A percentile compares a stretch with the other conserved stretches of the same genome.
Conservation (phyloP, 2,329 filamentous ascomycete species). For the Aphanocladium album region DNA sequence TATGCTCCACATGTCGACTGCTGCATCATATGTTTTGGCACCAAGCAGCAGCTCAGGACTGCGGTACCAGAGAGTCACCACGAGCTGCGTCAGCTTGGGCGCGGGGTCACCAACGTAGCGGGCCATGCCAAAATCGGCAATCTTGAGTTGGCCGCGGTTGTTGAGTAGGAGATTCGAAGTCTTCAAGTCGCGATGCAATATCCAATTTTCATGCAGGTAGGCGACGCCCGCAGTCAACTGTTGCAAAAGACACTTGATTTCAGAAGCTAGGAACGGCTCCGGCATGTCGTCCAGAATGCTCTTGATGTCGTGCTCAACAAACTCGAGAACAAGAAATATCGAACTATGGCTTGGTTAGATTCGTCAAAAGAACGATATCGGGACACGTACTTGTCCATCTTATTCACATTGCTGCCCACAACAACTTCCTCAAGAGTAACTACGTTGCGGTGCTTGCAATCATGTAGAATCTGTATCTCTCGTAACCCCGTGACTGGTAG, state of each 20-base stretch:
- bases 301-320: conserved; percentile 94
- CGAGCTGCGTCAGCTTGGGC: conserved; percentile 78
- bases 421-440: conserved; percentile 81
- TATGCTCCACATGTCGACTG: conserved; percentile 92
- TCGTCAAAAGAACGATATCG: neutral
- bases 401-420: conserved; percentile 57
- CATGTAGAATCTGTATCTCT: conserved; percentile 86
- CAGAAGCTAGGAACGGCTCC: conserved; percentile 86
- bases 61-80: conserved; percentile 97
- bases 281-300: conserved; percentile 90
- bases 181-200: conserved; percentile 90
- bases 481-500: conserved; percentile 88
- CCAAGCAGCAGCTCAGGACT: conserved; percentile 87
- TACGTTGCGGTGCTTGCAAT: conserved; percentile 76
- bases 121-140: conserved; percentile 98
- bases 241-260: conserved; percentile 82
- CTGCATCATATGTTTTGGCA: conserved; percentile 64
- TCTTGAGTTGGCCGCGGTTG: conserved; percentile 90
- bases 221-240: conserved; percentile 77
- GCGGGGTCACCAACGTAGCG: conserved; percentile 78
- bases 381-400: conserved; percentile 46
- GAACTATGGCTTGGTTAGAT: conserved; percentile 38
- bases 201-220: conserved; percentile 85
- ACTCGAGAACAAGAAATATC: conserved; percentile 93
- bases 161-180: conserved; percentile 91